Percentiles rank a stretch among this genome's conserved stretches.
Evolutionary conservation across 805 yeast genomes (phyloP).

Genomic region (Metschnikowia lochheadii): DNA sequence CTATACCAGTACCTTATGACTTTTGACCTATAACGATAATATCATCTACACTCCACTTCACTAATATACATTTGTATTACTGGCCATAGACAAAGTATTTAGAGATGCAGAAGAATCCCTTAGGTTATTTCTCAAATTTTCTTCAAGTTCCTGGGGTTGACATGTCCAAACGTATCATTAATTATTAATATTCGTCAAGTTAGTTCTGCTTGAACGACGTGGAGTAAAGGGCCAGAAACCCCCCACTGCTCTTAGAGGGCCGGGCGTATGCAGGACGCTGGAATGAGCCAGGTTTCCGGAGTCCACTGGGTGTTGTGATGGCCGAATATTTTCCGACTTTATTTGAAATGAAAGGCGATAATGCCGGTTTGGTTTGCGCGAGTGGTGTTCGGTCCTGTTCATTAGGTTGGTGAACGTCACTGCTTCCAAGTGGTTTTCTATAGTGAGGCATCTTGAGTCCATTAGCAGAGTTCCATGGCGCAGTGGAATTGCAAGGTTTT

Average conservation of each 20-base stretch:
- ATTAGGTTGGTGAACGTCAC: background rate
- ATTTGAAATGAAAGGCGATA: conserved; percentile 17
- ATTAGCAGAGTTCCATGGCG: background rate
- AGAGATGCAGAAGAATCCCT: too few relatives aligned
- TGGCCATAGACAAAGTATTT: too few relatives aligned
- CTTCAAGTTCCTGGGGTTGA: too few relatives aligned
- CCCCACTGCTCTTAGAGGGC: conserved; percentile 5
- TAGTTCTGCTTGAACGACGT: conserved; percentile 13
- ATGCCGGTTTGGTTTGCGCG: background rate
- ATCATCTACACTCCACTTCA: too few relatives aligned
- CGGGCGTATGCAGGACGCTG: conserved; percentile 15
- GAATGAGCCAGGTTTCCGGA: conserved; percentile 15
- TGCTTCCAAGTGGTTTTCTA: conserved; percentile 7
- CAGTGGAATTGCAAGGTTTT: background rate
- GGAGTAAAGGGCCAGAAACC: conserved; percentile 18
- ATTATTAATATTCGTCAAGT: too few relatives aligned
- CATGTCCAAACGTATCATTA: too few relatives aligned
- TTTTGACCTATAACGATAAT: too few relatives aligned
- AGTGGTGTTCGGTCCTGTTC: background rate
- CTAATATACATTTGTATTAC: too few relatives aligned
- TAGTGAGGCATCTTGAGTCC: conserved; percentile 18
- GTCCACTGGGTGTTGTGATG: conserved; percentile 3
- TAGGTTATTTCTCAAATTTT: too few relatives aligned
- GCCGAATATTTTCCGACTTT: conserved; percentile 10
- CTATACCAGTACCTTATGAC: too few relatives aligned